Evolutionary conservation across 2,329 filamentous ascomycete species (phyloP).

Genomic region (Pseudogymnoascus sp.): DNA sequence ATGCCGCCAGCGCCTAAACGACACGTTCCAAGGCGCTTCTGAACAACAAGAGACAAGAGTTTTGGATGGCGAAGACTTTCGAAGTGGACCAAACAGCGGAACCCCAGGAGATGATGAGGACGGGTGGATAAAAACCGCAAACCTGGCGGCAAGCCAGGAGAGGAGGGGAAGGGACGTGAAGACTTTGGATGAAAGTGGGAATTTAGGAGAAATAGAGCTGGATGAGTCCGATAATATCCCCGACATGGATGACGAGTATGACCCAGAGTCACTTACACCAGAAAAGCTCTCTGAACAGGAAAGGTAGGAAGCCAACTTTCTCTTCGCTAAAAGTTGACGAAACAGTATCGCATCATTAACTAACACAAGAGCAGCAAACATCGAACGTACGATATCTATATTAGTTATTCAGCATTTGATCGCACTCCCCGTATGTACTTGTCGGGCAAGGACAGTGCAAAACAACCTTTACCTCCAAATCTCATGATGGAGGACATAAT

Average conservation of each 20-base stretch:
- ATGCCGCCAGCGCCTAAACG: slow-evolving; percentile 82
- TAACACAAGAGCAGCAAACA: slow-evolving; percentile 49
- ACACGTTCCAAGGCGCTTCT: slow-evolving; percentile 84
- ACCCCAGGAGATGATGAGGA: slow-evolving; percentile 60
- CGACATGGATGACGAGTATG: slow-evolving; percentile 95
- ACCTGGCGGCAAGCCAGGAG: slow-evolving; percentile 65
- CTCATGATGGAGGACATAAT: slow-evolving; percentile 97
- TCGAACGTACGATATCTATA: slow-evolving; percentile 94
- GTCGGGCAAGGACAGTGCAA: slow-evolving; percentile 74
- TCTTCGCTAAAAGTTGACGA: not conserved
- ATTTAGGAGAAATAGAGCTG: slow-evolving; percentile 66
- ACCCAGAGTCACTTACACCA: slow-evolving; percentile 92
- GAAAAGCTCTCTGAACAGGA: slow-evolving; percentile 42
- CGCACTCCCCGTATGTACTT: slow-evolving; percentile 92
- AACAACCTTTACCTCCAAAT: slow-evolving; percentile 72
- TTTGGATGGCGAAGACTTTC: slow-evolving; percentile 62
- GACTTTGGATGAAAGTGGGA: slow-evolving; percentile 82
- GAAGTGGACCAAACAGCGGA: slow-evolving; percentile 36
- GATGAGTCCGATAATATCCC: slow-evolving; percentile 78
- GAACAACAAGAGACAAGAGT: slow-evolving; percentile 75
- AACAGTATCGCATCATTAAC: slow-evolving; percentile 13
- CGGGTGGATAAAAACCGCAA: slow-evolving; percentile 86
- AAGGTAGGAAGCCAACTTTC: slow-evolving; percentile 34
- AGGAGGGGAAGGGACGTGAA: slow-evolving; percentile 72
- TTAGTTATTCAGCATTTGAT: slow-evolving; percentile 96